These are phyloP conservation scores for Aspergillus clavatus DNA, from an alignment of 2,329 filamentous ascomycete species.

Conservation along the genomic window DNA sequence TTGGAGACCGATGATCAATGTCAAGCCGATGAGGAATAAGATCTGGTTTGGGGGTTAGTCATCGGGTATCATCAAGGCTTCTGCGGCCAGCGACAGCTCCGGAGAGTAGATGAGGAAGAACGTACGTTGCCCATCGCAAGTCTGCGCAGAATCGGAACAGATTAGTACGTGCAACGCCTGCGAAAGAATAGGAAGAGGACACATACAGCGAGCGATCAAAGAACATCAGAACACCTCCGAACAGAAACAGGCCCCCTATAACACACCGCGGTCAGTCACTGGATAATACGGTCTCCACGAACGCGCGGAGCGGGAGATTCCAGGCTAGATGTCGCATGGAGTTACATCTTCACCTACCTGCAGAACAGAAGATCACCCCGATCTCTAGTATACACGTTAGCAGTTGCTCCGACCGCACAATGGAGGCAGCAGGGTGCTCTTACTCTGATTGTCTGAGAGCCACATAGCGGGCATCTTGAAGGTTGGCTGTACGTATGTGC, in stretches of 20 bases:
- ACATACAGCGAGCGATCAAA: slow-evolving; percentile 93
- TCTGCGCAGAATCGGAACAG: slow-evolving; percentile 44
- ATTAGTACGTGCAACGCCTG: slow-evolving; percentile 5
- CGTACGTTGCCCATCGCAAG: slow-evolving; percentile 94
- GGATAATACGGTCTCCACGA: not conserved
- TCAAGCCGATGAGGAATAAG: slow-evolving; percentile 94
- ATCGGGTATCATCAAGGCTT: slow-evolving; percentile 1
- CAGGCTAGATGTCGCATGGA: accelerated
- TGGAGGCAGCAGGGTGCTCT: slow-evolving; percentile 28
- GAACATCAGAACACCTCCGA: slow-evolving; percentile 92
- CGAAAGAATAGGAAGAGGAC: not conserved
- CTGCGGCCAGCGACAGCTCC: slow-evolving; percentile 8
- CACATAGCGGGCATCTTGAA: slow-evolving; percentile 80
- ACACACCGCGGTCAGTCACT: slow-evolving; percentile 14
- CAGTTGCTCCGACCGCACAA: slow-evolving; percentile 4
- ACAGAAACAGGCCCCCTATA: slow-evolving; percentile 85
- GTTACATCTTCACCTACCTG: slow-evolving; percentile 63
- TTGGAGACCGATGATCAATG: slow-evolving; percentile 86
- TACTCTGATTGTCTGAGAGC: slow-evolving; percentile 94
- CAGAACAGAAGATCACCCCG: slow-evolving; percentile 95
- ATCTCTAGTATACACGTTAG: slow-evolving; percentile 62
- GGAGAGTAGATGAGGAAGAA: slow-evolving; percentile 3
- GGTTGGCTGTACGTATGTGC: not conserved
- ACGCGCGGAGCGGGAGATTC: not conserved
- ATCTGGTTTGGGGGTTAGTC: slow-evolving; percentile 54